Conservation (phyloP, 441 rosid species). For the Sinapis alba region DNA sequence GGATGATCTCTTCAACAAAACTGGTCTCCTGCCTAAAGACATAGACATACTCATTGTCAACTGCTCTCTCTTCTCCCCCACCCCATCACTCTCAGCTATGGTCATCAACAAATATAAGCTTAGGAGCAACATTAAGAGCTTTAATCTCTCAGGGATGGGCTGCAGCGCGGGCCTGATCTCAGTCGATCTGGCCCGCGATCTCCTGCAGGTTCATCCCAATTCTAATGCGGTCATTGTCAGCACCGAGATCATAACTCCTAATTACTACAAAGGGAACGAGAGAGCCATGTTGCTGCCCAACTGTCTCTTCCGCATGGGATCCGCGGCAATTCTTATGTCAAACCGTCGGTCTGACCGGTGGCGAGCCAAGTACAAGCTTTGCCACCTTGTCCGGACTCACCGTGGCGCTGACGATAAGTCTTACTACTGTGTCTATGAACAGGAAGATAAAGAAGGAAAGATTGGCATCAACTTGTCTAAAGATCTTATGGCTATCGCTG, state of each 20-base stretch:
- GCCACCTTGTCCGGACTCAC: conserved; percentile 84
- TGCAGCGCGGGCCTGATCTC: conserved; percentile 92
- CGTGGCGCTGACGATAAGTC: conserved; percentile 88
- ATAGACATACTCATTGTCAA: conserved; percentile 86
- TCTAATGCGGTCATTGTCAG: conserved; percentile 84
- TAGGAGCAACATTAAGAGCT: conserved; percentile 87
- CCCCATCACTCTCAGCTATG: conserved; percentile 92
- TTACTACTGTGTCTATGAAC: conserved; percentile 71
- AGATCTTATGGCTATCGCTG: conserved; percentile 95
- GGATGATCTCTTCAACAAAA: conserved; percentile 70
- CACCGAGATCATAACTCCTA: conserved; percentile 91
- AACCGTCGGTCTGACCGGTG: conserved; percentile 66
- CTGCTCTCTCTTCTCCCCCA: conserved; percentile 88
- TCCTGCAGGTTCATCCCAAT: conserved; percentile 80
- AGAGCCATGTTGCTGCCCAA: conserved; percentile 93
- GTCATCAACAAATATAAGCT: conserved; percentile 85
- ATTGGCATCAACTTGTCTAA: conserved; percentile 79
- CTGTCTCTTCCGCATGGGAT: conserved; percentile 93
- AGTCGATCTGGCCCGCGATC: conserved; percentile 78
- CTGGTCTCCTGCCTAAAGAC: conserved; percentile 73
- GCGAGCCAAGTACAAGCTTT: conserved; percentile 74
- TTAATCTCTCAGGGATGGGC: conserved; percentile 95
- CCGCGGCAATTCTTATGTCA: conserved; percentile 76
- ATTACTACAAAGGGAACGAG: conserved; percentile 80
- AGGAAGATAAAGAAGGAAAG: conserved; percentile 81